Percentiles rank a stretch among this genome's conserved stretches.
Evolutionary conservation across 495 filamentous ascomycete species (phyloP).

Genomic region (Jackrogersella minutella): DNA sequence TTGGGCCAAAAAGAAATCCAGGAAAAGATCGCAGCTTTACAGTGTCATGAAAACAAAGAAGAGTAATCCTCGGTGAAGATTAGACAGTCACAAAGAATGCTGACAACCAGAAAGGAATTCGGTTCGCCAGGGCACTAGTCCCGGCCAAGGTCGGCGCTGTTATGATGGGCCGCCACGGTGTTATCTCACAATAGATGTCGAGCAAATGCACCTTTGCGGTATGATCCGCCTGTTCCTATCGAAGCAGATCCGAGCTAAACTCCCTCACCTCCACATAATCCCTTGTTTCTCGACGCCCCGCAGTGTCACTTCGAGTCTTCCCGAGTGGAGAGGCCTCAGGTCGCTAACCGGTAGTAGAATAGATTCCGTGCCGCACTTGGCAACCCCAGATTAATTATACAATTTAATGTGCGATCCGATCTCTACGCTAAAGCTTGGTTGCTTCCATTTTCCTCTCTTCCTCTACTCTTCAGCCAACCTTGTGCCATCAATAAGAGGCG

Average conservation of each 20-base stretch:
- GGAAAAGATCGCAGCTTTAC: conserved; percentile 9
- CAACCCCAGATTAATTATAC: conserved; percentile 5
- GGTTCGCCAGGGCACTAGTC: conserved; percentile 13
- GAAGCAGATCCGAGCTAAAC: background rate
- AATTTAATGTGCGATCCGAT: background rate
- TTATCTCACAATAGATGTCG: conserved; percentile 24
- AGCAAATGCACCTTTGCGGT: conserved; percentile 1
- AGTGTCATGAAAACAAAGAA: conserved; percentile 10
- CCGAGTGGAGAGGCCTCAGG: background rate
- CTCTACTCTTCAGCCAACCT: too few relatives aligned
- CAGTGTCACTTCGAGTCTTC: background rate
- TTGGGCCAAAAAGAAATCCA: background rate
- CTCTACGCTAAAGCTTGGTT: background rate
- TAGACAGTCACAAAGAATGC: conserved; percentile 23
- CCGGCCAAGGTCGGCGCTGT: conserved; percentile 26
- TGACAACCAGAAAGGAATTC: conserved; percentile 22
- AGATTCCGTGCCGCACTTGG: conserved; percentile 16
- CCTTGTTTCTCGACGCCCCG: background rate
- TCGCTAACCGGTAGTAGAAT: conserved; percentile 7
- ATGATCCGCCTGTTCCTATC: conserved; percentile 3
- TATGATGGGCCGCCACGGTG: background rate
- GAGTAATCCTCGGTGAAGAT: background rate
- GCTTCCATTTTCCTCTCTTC: background rate
- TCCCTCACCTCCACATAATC: conserved; percentile 6
- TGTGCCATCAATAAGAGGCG: too few relatives aligned